Evolutionary conservation across 2,329 filamentous ascomycete genomes (phyloP).

Genomic region (Fusarium pseudocircinatum): DNA sequence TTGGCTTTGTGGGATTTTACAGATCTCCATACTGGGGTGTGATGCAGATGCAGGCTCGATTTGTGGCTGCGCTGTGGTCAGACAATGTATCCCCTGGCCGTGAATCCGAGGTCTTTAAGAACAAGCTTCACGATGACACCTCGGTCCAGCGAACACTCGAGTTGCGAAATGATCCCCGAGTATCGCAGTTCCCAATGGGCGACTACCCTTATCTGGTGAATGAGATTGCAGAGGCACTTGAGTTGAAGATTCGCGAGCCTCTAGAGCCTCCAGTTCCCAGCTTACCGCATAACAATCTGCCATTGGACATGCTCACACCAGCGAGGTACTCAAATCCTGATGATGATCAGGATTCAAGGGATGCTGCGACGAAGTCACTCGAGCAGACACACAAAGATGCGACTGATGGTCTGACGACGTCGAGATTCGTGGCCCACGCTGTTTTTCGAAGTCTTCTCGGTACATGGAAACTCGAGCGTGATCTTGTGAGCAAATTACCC

Average conservation of each 20-base stretch:
- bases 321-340: constrained; percentile 59
- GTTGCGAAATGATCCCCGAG: constrained; percentile 62
- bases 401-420: constrained; percentile 53
- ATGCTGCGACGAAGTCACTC: constrained; percentile 56
- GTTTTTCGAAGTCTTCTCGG: constrained; percentile 78
- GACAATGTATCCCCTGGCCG: constrained; percentile 31
- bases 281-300: constrained; percentile 53
- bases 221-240: constrained; percentile 69
- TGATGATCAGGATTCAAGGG: constrained; percentile 49
- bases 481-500: constrained; percentile 62
- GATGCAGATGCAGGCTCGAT: constrained; percentile 85
- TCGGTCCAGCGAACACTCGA: constrained; percentile 58
- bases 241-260: constrained; percentile 56
- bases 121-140: constrained; percentile 56
- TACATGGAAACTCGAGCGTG: constrained; percentile 70
- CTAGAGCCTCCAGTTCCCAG: constrained; percentile 34
- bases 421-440: constrained; percentile 68
- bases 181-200: constrained; percentile 82
- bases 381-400: constrained; percentile 57
- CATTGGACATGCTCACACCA: constrained; percentile 66
- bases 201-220: constrained; percentile 83
- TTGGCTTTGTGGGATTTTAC: constrained; percentile 87
- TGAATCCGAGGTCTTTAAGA: constrained; percentile 45
- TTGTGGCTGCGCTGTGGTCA: constrained; percentile 71
- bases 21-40: constrained; percentile 86